Base-by-base conservation (phyloP, 192 early-diverging fungal species). In the Backusella morwellensis region DNA sequence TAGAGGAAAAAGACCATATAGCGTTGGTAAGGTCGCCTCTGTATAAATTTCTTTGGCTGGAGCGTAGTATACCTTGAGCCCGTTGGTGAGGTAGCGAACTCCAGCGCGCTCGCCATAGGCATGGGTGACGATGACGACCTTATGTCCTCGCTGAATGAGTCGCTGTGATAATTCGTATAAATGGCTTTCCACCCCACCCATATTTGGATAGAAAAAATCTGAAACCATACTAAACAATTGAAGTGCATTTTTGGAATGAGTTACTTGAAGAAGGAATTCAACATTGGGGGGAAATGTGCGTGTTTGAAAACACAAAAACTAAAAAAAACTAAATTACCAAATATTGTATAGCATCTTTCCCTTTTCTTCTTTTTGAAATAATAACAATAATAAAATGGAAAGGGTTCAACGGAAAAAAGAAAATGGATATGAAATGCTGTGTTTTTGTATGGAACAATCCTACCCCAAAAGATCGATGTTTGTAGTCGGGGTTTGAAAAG, bases 171-270 rank as follows among this genome's bases (percentile, higher is more conserved):
- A 88, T 80, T 94, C 93, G 79, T 95, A 97, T 32, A 98, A 83
- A 84, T 99, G 98, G 42, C 90, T 91, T 80, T 99, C 98, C 11
- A 99, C 94, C 14, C 98, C 98, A 66, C 98, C 98, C 78, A 96
- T 91, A 75, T 94, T 97, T 34, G 98, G 98, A 81, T 96, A 98
- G 85, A 98, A 98, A 83, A 98, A 98, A 85, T 99, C 98, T 6
- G 94, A 97, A 4, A 97, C 96, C 91, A 99, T 94, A 81, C 96
- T 92, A 78, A 17, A 34, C 35, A 66, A 73, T 54, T 56, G 34
- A 32, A 59, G 34, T 19, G 8, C 32, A 32, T 32, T 32, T 32
- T 2, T 32, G 35, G 40, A 42, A 68, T 12, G 21, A 77, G 66
- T 72, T 38, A 50, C 47, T n/a, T 6, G 42, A 23, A 44, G 17